Evolutionary conservation across 1,284 basidiomycete genomes (phyloP).

Genomic region (Heterobasidion occidentale): DNA sequence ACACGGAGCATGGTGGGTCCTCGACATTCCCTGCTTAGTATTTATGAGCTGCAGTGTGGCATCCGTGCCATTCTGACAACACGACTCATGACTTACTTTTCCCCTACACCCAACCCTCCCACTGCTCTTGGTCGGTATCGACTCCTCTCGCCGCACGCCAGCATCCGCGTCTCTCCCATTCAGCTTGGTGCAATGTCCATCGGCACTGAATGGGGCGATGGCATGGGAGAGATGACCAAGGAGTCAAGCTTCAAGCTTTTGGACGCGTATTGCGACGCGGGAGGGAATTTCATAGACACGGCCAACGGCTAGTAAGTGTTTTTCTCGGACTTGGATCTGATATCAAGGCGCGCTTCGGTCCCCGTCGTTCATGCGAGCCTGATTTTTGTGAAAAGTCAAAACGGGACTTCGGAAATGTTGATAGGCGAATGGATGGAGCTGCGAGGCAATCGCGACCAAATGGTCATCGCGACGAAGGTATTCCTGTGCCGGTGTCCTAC

Average conservation of each 20-base stretch:
- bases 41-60: too few species aligned
- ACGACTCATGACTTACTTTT: too few species aligned
- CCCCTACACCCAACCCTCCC: not conserved
- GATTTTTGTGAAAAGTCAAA: conserved; percentile 26
- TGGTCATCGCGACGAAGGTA: conserved; percentile 50
- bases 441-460: conserved; percentile 44
- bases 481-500: too few species aligned
- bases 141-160: conserved; percentile 10
- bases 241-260: conserved; percentile 12
- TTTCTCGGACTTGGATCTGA: not conserved
- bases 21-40: too few species aligned
- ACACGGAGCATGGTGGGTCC: too few species aligned
- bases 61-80: too few species aligned
- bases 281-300: conserved; percentile 50
- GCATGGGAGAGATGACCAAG: conserved; percentile 13
- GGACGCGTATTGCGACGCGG: conserved; percentile 15
- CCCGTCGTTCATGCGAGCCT: not conserved
- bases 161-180: conserved; percentile 31
- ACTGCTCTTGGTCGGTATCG: conserved; percentile 16
- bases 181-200: conserved; percentile 40
- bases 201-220: conserved; percentile 28
- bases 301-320: conserved; percentile 37
- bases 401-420: conserved; percentile 40
- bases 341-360: not conserved
- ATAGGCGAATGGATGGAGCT: conserved; percentile 52